Evolutionary conservation across 2,329 filamentous ascomycete genomes (phyloP).

Genomic region (Cladosporium colombiae): DNA sequence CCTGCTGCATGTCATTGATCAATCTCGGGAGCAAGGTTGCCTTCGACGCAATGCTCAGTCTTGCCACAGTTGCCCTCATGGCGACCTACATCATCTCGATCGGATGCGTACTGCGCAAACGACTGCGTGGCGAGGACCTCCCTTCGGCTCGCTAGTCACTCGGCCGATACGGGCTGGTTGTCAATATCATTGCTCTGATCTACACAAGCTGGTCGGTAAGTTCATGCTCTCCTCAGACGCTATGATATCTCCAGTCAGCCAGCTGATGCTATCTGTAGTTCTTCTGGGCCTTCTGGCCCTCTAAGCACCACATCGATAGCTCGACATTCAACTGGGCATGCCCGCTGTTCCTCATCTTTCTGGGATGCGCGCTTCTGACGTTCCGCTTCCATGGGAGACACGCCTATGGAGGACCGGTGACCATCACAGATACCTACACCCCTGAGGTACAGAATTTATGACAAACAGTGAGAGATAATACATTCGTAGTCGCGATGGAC

Average conservation of each 20-base stretch:
- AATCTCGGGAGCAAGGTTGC: constrained; percentile 31
- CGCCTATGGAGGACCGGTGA: constrained; percentile 9
- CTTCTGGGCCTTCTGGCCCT: constrained; percentile 20
- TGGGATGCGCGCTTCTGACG: constrained; percentile 4
- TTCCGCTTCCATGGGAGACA: constrained; percentile 6
- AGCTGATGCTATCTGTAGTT: not conserved
- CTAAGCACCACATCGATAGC: constrained; percentile 10
- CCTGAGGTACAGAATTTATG: not conserved
- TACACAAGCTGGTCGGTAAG: constrained; percentile 27
- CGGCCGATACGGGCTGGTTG: constrained; percentile 27
- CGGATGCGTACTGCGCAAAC: constrained; percentile 31
- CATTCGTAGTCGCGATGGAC: not conserved
- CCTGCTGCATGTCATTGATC: constrained; percentile 30
- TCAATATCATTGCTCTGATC: constrained; percentile 30
- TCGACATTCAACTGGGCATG: constrained; percentile 15
- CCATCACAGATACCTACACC: constrained; percentile 2
- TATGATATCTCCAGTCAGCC: not conserved
- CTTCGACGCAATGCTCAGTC: constrained; percentile 42
- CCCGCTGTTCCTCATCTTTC: constrained; percentile 4
- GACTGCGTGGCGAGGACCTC: constrained; percentile 27
- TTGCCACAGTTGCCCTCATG: constrained; percentile 42
- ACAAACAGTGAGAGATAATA: not conserved
- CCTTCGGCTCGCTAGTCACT: constrained; percentile 30
- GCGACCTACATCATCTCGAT: constrained; percentile 46
- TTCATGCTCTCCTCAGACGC: not conserved